These are phyloP conservation scores for Hydnum rufescens DNA, from an alignment of 768 basidiomycete species.

Conservation along the genomic window DNA sequence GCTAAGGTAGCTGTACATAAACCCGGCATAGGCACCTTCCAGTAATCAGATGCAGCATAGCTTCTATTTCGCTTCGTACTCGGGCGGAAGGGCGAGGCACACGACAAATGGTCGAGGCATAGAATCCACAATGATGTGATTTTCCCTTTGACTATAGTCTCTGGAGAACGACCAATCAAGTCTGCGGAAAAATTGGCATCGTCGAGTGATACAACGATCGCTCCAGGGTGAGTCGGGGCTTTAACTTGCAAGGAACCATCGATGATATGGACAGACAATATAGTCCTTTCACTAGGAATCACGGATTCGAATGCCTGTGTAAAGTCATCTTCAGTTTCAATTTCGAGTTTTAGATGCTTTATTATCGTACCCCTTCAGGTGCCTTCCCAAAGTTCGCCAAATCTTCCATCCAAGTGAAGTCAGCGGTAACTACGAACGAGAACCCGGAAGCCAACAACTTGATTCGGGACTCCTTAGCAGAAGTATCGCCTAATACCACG, in stretches of 20 bases:
- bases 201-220: conserved; percentile 44
- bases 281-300: conserved; percentile 72
- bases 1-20: not conserved
- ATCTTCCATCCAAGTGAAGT: conserved; percentile 42
- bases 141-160: conserved; percentile 30
- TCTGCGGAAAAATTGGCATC: conserved; percentile 53
- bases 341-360: not conserved
- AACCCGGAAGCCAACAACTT: conserved; percentile 43
- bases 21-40: conserved; percentile 5
- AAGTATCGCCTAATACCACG: conserved; percentile 33
- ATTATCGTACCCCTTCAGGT: conserved; percentile 60
- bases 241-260: conserved; percentile 48
- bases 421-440: conserved; percentile 39
- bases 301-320: conserved; percentile 76
- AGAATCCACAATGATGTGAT: conserved; percentile 32
- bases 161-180: conserved; percentile 43
- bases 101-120: conserved; percentile 27
- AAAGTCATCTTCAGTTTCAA: conserved; percentile 7
- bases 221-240: conserved; percentile 39
- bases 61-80: not conserved
- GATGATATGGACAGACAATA: conserved; percentile 37
- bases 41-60: not conserved
- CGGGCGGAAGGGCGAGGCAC: not conserved
- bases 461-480: conserved; percentile 61
- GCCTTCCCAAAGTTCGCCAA: conserved; percentile 48